Base-by-base conservation (phyloP, 441 rosid species). In the Adansonia gregorii region DNA sequence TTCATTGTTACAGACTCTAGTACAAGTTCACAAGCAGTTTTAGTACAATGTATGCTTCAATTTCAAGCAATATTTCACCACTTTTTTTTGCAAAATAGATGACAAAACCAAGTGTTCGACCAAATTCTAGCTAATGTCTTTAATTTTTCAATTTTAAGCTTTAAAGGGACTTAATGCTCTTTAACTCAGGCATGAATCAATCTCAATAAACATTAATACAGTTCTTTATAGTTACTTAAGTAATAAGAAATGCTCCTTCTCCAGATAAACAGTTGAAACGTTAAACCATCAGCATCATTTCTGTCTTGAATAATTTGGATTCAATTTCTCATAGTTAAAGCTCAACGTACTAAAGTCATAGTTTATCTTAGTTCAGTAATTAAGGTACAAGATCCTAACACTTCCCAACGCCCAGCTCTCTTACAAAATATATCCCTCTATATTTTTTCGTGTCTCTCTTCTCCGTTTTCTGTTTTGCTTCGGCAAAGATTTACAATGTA, bases 241-340 rank as follows among this genome's bases (percentile, higher is more conserved):
- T 46, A 46, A 0, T 22, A 67, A 46, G 8, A 10, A 45, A 3
- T 9, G 71, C 52, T 8, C 8, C 49, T 10, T 19, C 60, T 17
- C 61, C 20, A 8, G 1, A 59, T 59, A 39, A 27, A 65, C 49
- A 17, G n/a, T 10, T 39, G 49, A 41, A 41, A 66, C 24, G 19
- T 19, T 17, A 67, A 64, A 64, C 12, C 15, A 43, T 43, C 31
- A 19, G 15, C 71, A 67, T 5, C 52, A 6, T 3, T 17, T 67
- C 67, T 9, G 20, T 10, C 71, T 67, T 3, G 4, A 3, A 45
- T 67, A 10, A 43, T 35, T 17, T 45, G 72, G 31, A 8, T 17
- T 67, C 72, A 67, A 43, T 67, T 9, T 67, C 31, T 19, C 27
- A 45, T 65, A 39, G 49, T 43, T 67, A 67, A 19, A 45, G n/a